Evolutionary conservation across 768 basidiomycete species (phyloP).

Genomic region (Suillus americanus): DNA sequence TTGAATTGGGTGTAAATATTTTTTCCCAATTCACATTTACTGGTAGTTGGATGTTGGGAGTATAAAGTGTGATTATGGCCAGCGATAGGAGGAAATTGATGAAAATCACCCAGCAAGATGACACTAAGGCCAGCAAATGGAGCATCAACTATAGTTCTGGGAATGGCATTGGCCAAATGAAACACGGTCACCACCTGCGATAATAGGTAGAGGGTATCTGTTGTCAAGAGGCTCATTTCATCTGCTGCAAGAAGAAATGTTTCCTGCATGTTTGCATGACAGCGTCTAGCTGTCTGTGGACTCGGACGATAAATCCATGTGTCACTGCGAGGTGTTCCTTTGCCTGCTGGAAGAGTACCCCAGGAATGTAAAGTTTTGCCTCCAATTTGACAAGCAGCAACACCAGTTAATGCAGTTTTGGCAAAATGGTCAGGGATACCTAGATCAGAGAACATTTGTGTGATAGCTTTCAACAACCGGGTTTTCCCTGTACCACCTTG

Average conservation of each 20-base stretch:
- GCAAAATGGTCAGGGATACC: background rate
- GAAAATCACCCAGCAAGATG: conserved; percentile 42
- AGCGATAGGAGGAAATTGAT: conserved; percentile 26
- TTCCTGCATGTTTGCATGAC: background rate
- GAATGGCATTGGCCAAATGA: too few relatives aligned
- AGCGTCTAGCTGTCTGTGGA: background rate
- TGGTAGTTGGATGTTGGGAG: background rate
- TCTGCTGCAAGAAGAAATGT: background rate
- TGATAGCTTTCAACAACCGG: conserved; percentile 34
- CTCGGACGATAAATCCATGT: background rate
- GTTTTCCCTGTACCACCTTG: conserved; percentile 25
- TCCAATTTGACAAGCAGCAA: background rate
- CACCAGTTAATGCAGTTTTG: background rate
- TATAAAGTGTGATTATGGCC: conserved; percentile 12
- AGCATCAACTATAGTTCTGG: too few relatives aligned
- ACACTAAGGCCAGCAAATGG: conserved; percentile 27
- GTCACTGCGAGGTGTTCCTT: background rate
- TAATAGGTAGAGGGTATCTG: conserved; percentile 5
- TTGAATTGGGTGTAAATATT: conserved; percentile 29
- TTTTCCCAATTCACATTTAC: conserved; percentile 17
- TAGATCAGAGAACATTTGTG: background rate
- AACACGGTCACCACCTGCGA: too few relatives aligned
- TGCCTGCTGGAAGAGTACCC: background rate
- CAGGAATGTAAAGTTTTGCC: background rate
- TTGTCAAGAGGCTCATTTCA: conserved; percentile 33